Evolutionary conservation across 352 stramenopile genomes (phyloP).

Genomic region (Globisporangium uncinulatum): DNA sequence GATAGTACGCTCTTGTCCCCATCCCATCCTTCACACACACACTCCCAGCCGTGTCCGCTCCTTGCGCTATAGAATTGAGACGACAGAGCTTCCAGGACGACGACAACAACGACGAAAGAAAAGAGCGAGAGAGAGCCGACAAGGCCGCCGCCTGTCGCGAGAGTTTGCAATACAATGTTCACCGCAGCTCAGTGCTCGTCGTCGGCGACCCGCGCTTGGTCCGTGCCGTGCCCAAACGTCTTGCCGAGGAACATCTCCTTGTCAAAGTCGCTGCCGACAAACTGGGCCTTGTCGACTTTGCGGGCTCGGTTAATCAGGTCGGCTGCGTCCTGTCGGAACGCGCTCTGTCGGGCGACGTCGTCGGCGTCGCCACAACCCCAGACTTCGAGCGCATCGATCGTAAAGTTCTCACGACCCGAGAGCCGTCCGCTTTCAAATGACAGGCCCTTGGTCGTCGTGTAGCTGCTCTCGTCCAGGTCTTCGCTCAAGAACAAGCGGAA

Average conservation of each 20-base stretch:
- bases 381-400: conserved; percentile 65
- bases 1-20: conserved; percentile 7
- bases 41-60: not conserved
- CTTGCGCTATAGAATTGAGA: conserved; percentile 4
- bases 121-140: not conserved
- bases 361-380: conserved; percentile 75
- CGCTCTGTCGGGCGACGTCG: conserved; percentile 40
- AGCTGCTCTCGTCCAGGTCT: conserved; percentile 81
- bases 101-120: not conserved
- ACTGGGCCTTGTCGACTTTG: conserved; percentile 86
- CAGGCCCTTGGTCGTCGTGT: conserved; percentile 64
- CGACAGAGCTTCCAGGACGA: not conserved
- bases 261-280: conserved; percentile 79
- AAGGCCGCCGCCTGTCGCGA: not conserved
- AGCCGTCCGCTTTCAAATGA: conserved; percentile 66
- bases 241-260: conserved; percentile 77
- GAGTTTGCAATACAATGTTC: not conserved
- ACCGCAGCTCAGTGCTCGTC: conserved; percentile 38
- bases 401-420: conserved; percentile 53
- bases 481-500: conserved; percentile 81
- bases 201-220: conserved; percentile 59
- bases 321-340: conserved; percentile 69
- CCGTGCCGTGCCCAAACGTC: conserved; percentile 67
- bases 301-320: conserved; percentile 77
- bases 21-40: not conserved